These are phyloP conservation scores for Cytospora chrysosperma DNA, from an alignment of 2,329 filamentous ascomycete species.

Conservation along the genomic window DNA sequence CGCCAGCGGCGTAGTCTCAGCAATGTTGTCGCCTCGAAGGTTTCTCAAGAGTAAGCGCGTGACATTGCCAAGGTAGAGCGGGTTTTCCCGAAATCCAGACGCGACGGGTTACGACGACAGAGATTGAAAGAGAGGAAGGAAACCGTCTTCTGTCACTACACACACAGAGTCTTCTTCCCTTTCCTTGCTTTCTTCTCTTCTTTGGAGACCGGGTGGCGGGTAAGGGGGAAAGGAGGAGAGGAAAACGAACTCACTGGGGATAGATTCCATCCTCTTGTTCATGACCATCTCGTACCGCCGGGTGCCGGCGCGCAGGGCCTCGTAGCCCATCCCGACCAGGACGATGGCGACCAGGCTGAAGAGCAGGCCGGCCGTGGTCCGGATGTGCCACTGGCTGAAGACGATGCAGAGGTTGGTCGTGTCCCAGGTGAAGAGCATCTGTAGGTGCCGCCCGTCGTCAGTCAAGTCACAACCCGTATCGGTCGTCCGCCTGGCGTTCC, in stretches of 20 bases:
- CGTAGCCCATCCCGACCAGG: slow-evolving; percentile 86
- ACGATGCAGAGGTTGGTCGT: slow-evolving; percentile 93
- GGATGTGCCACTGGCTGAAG: slow-evolving; percentile 88
- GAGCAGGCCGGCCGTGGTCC: slow-evolving; percentile 69
- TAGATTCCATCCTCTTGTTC: slow-evolving; percentile 45
- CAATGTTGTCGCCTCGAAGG: slow-evolving; percentile 42
- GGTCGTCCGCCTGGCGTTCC: no score
- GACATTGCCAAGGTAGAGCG: slow-evolving; percentile 11
- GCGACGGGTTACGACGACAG: background rate
- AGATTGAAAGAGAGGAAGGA: background rate
- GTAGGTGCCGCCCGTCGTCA: background rate
- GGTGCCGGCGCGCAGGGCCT: slow-evolving; percentile 75
- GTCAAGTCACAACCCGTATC: no score
- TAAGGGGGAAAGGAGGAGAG: slow-evolving; percentile 8
- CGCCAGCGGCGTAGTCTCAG: slow-evolving; percentile 64
- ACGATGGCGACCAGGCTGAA: slow-evolving; percentile 81
- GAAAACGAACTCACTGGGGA: slow-evolving; percentile 50
- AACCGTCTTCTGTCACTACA: background rate
- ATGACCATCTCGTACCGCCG: slow-evolving; percentile 70
- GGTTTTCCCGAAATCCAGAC: background rate
- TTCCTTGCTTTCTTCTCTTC: background rate
- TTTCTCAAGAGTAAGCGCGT: slow-evolving; percentile 26
- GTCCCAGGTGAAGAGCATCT: slow-evolving; percentile 99
- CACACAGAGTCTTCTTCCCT: slow-evolving; percentile 20
- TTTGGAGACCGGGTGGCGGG: no score